These are phyloP conservation scores for Powellomyces hirtus DNA, from an alignment of 192 early-diverging fungal species.

Conservation along the genomic window DNA sequence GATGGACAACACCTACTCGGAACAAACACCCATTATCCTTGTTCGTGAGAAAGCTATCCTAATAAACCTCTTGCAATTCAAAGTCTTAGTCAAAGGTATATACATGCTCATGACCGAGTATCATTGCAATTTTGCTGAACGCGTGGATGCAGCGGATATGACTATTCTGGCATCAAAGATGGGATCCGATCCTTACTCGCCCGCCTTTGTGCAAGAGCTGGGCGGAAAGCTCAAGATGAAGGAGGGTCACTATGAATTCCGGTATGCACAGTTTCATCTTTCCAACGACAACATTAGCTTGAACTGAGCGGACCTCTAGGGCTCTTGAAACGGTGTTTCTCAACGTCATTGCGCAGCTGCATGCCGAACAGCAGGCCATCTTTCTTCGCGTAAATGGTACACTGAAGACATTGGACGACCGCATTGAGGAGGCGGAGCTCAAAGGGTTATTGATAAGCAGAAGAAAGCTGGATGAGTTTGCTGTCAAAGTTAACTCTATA, in stretches of 20 bases:
- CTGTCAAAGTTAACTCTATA: constrained; percentile 71
- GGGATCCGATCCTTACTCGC: constrained; percentile 48
- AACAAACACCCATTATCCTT: constrained; percentile 78
- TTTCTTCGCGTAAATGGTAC: constrained; percentile 64
- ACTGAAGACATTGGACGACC: constrained; percentile 70
- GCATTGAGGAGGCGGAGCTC: constrained; percentile 69
- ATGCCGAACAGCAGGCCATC: constrained; percentile 58
- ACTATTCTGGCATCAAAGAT: constrained; percentile 67
- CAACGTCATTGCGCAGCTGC: constrained; percentile 58
- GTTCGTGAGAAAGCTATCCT: constrained; percentile 80
- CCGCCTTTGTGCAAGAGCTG: constrained; percentile 74
- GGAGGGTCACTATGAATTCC: constrained; percentile 36
- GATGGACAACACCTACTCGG: constrained; percentile 47
- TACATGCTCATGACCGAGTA: not conserved
- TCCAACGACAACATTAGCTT: not conserved
- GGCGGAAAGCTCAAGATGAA: constrained; percentile 64
- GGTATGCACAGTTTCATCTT: constrained; percentile 5
- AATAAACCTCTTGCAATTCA: constrained; percentile 77
- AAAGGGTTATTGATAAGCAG: constrained; percentile 75
- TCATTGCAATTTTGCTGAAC: not conserved
- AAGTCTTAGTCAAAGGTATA: constrained; percentile 71
- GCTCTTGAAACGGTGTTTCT: constrained; percentile 81
- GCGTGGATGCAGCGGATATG: constrained; percentile 49
- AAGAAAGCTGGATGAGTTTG: constrained; percentile 76
- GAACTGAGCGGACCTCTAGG: constrained; percentile 19